Conservation (phyloP, 345 rosid genomes). For the Erucastrum elatum region DNA sequence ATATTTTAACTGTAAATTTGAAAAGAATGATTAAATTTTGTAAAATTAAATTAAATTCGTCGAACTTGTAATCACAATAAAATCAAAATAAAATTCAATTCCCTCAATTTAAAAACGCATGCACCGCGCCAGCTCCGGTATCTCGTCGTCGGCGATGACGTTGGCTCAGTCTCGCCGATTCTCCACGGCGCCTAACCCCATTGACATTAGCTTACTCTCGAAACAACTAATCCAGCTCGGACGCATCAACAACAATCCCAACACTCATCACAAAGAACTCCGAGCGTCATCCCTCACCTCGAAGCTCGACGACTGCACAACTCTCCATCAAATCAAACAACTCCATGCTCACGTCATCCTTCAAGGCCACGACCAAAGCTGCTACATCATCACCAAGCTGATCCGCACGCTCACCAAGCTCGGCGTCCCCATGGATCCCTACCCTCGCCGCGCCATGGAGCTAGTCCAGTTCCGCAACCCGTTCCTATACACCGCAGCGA, state of each 20-base stretch:
- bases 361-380: constrained; percentile 50
- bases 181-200: constrained; percentile 25
- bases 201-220: constrained; percentile 26
- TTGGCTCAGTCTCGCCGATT: constrained; percentile 32
- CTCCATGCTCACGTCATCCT: constrained; percentile 55
- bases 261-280: constrained; percentile 28
- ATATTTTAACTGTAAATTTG: too few species aligned
- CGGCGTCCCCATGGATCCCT: constrained; percentile 51
- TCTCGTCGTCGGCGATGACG: constrained; percentile 24
- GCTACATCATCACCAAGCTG: constrained; percentile 69
- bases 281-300: constrained; percentile 48
- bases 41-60: too few species aligned
- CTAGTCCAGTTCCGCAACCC: constrained; percentile 59
- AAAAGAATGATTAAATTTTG: too few species aligned
- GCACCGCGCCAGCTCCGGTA: too few species aligned
- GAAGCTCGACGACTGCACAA: constrained; percentile 51
- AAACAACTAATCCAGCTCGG: constrained; percentile 35
- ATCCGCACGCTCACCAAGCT: constrained; percentile 59
- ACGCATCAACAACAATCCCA: constrained; percentile 21
- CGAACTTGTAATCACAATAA: too few species aligned
- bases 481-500: constrained; percentile 73
- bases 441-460: constrained; percentile 55
- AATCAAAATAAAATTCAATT: too few species aligned
- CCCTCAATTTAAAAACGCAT: too few species aligned
- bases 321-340: constrained; percentile 52